Conservation (phyloP, 192 early-diverging fungal genomes). For the Neocallimastix lanati region DNA sequence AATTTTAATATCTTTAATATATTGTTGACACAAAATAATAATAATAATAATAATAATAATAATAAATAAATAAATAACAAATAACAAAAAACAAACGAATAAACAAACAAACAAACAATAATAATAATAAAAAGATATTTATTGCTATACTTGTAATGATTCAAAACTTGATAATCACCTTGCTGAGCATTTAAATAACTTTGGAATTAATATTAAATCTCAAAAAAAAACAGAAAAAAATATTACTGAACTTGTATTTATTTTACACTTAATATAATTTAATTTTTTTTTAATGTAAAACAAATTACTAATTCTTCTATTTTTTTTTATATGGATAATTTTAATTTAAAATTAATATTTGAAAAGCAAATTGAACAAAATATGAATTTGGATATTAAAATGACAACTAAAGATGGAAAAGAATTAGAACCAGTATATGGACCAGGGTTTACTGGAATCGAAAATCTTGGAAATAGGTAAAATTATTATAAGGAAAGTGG, state of each 20-base stretch:
- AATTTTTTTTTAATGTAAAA: too few relatives aligned
- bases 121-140: too few relatives aligned
- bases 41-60: too few relatives aligned
- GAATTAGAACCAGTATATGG: conserved; percentile 66
- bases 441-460: conserved; percentile 78
- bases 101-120: too few relatives aligned
- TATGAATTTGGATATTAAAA: conserved; percentile 89
- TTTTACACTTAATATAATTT: too few relatives aligned
- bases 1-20: too few relatives aligned
- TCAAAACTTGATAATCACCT: conserved; percentile 61
- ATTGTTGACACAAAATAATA: too few relatives aligned
- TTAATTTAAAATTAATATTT: too few relatives aligned
- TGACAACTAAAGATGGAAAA: conserved; percentile 90
- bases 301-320: too few relatives aligned
- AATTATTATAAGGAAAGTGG: neutral
- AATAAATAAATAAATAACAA: neutral
- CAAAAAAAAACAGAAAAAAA: conserved; percentile 85
- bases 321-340: too few relatives aligned
- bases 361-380: conserved; percentile 83
- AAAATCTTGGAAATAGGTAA: conserved; percentile 85
- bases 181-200: conserved; percentile 53
- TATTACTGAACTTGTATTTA: conserved; percentile 64
- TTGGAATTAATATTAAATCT: conserved; percentile 69
- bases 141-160: conserved; percentile 72
- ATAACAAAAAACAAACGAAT: too few relatives aligned